These are phyloP conservation scores for Nicotiana paniculata DNA, from an alignment of 257 asterid genomes.

Conservation along the genomic window DNA sequence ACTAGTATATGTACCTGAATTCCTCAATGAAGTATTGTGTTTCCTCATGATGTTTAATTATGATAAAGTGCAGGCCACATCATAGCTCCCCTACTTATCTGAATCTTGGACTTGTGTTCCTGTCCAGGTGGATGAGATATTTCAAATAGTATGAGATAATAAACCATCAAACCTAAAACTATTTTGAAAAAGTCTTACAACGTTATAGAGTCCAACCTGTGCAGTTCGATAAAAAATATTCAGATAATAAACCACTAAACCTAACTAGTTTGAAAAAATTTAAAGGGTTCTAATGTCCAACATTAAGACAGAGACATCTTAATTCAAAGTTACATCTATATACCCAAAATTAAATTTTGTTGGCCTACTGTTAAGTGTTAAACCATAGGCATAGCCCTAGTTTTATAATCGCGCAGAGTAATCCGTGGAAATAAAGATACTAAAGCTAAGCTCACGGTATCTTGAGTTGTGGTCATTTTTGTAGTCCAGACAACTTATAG, in stretches of 20 bases:
- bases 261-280: slow-evolving; percentile 2
- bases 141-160: neutral
- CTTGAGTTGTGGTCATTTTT: neutral
- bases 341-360: neutral
- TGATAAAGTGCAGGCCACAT: slow-evolving; percentile 13
- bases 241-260: neutral
- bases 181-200: neutral
- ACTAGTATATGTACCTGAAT: slow-evolving; percentile 80
- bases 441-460: neutral
- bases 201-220: neutral
- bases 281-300: neutral
- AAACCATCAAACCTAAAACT: neutral
- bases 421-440: neutral
- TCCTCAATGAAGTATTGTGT: slow-evolving; percentile 35
- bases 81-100: neutral
- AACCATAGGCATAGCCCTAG: neutral
- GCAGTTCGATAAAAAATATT: neutral
- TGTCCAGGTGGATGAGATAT: neutral
- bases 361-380: neutral
- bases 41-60: slow-evolving; percentile 42
- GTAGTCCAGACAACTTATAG: neutral
- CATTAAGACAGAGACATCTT: neutral
- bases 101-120: neutral
- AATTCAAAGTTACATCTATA: neutral
- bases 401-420: neutral